Base-by-base conservation (phyloP, 2,329 filamentous ascomycete genomes). In the Aspergillus carbonarius region DNA sequence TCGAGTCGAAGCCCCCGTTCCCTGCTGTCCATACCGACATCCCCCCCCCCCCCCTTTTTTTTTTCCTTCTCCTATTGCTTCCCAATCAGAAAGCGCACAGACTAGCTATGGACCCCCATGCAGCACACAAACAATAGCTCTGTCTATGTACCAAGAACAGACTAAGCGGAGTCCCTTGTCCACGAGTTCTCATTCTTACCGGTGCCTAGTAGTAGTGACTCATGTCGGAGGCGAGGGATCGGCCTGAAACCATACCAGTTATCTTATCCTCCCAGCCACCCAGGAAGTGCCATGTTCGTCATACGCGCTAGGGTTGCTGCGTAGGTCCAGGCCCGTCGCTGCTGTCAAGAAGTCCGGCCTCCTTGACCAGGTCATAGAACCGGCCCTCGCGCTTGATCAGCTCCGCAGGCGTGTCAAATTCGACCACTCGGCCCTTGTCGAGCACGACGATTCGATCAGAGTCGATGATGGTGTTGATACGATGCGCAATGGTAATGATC, bases 401-500 rank as follows among this genome's bases (percentile, higher is more conserved):
- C 63, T 88, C 87, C 39, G 85, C 81, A 1, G 95, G 95, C 6
- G 88, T 92, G 74, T 96, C 95, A 75, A 97, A 99, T 75, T 99
- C 95, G 51, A 88, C 89, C 42, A 99, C 93, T 68, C 87, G 85
- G 44, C 95, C 95, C 75, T 90, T 89, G 72, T 98, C 92, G 5
- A 99, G 85, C 51, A 99, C 95, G 35, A 99, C 88, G 62, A 99
- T 95, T 52, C 93, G 87, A 78, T 99, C 93, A 61, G 84, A 87
- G 70, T 89, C 86, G 13, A 99, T 83, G 69, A 99, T 98, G 10
- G 95, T 99, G 79, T 98, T 98, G 80, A 99, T 96, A 56, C 95
- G 88, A 79, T 99, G 95, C 25, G 95, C 95, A 70, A 99, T 96
- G 1, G 95, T 99, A 76, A 99, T 96, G 76, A 99, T 98, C 37